Percentiles rank a stretch among this genome's conserved stretches.
phyloP scores from a whole-genome alignment of 495 filamentous ascomycete species.

The Podospora fimiseda region DNA sequence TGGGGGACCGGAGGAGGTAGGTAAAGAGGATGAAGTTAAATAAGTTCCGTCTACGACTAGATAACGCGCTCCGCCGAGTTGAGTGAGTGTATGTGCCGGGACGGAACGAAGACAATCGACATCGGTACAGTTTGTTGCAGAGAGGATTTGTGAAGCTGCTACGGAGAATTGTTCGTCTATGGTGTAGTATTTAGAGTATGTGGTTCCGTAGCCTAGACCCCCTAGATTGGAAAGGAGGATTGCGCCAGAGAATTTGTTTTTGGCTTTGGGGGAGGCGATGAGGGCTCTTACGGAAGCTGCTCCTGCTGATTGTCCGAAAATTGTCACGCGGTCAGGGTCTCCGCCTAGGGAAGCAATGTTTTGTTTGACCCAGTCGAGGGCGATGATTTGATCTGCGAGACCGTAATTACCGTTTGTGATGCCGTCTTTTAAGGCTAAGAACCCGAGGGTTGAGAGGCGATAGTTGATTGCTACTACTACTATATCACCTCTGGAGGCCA shows the following conservation, averaged over 20 bases:
- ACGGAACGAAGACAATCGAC: slow-evolving; percentile 43
- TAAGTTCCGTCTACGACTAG: slow-evolving; percentile 44
- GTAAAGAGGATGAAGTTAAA: slow-evolving; percentile 30
- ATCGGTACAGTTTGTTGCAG: slow-evolving; percentile 36
- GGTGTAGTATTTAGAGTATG: slow-evolving; percentile 43
- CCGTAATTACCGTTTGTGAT: slow-evolving; percentile 51
- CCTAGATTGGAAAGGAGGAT: slow-evolving; percentile 46
- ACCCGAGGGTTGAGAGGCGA: slow-evolving; percentile 57
- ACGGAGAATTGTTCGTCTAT: slow-evolving; percentile 36
- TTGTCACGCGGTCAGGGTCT: slow-evolving; percentile 52
- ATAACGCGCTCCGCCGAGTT: slow-evolving; percentile 29
- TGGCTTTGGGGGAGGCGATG: slow-evolving; percentile 45
- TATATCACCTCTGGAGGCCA: slow-evolving; percentile 47
- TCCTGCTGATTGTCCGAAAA: slow-evolving; percentile 51
- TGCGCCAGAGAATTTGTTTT: slow-evolving; percentile 44
- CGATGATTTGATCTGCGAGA: slow-evolving; percentile 49
- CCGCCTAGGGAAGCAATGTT: slow-evolving; percentile 59
- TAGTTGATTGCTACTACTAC: slow-evolving; percentile 62
- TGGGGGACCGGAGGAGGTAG: slow-evolving; percentile 23
- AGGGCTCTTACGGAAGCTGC: slow-evolving; percentile 48
- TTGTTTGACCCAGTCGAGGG: slow-evolving; percentile 58
- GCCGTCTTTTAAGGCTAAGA: slow-evolving; percentile 41
- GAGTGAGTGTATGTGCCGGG: slow-evolving; percentile 27
- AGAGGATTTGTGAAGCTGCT: slow-evolving; percentile 35
- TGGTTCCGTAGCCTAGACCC: slow-evolving; percentile 38